Evolutionary conservation across 1,284 basidiomycete species (phyloP), one percentile per base, ranked within the genome.

Genomic region (Schizophyllum commune): DNA sequence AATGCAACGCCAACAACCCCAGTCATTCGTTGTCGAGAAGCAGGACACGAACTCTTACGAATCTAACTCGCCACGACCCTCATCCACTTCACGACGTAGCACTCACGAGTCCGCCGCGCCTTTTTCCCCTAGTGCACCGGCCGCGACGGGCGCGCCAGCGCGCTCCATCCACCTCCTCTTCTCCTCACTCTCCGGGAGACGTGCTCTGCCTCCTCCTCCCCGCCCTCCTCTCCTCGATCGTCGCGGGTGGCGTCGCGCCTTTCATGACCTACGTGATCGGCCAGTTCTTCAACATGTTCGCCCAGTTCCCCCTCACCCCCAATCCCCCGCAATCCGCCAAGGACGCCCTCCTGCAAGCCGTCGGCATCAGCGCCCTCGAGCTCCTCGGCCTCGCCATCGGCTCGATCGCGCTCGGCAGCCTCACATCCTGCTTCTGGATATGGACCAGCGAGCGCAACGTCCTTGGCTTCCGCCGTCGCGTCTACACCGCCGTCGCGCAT

Each of bases 251-350:
- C 47, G 80, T 98, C 47, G 93, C 92, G 0, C 93, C 96, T 0
- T 92, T 92, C 78, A 98, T 98, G 94, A 96, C 96, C 5, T 82
- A 85, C 59, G 84, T 96, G 65, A 79, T 98, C 65, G 96, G 96
- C 32, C 82, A 90, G 59, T 86, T 88, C 5, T 97, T 98, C 76
- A 83, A 91, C 67, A 81, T 88, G 0, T 95, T 97, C 75, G 79
- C 61, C 60, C 74, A 76, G 0, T 82, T 78, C 64, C 75, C 76
- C 19, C 74, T 63, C 32, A 52, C 61, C 33, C 74, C 70, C 51
- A 72, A 72, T 60, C 77, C 73, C 8, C 69, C 75, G 2, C 69
- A 75, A 32, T 68, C 68, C 58, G 78, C 71, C 60, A 79, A 81
- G 64, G 67, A 76, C 47, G 68, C 74, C 11, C 76, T 91, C 17